Evolutionary conservation across 805 yeast species (phyloP).

Genomic region (Kuraishia hungarica): DNA sequence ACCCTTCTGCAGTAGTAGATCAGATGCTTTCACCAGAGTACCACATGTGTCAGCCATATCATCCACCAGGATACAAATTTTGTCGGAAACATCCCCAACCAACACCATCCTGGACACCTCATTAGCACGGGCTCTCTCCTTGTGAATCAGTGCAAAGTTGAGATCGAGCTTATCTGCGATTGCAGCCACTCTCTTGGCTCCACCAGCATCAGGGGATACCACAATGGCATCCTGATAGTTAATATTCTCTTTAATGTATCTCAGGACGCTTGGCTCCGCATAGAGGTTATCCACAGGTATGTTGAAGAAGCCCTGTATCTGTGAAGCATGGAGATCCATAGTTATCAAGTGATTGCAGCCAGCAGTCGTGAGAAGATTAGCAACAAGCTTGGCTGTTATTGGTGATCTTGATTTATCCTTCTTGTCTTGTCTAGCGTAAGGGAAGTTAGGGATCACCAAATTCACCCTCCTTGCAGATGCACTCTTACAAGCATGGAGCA

Average conservation of each 20-base stretch:
- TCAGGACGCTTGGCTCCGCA: constrained; percentile 86
- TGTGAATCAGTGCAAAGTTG: constrained; percentile 92
- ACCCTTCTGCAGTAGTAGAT: constrained; percentile 68
- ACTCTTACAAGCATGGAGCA: constrained; percentile 91
- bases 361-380: constrained; percentile 84
- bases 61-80: constrained; percentile 80
- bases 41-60: constrained; percentile 99
- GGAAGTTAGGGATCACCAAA: constrained; percentile 91
- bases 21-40: constrained; percentile 91
- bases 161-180: constrained; percentile 88
- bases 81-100: constrained; percentile 87
- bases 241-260: constrained; percentile 65
- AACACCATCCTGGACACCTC: constrained; percentile 93
- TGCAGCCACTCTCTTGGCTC: constrained; percentile 94
- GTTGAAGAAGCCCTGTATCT: constrained; percentile 93
- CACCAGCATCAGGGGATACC: constrained; percentile 98
- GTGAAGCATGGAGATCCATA: constrained; percentile 95
- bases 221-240: constrained; percentile 55
- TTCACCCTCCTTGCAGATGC: constrained; percentile 93
- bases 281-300: constrained; percentile 94
- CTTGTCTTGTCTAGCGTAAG: constrained; percentile 95
- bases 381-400: constrained; percentile 89
- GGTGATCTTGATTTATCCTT: constrained; percentile 96
- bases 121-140: constrained; percentile 91
- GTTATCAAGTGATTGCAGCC: constrained; percentile 96